Percentiles rank a stretch among this genome's conserved stretches.
Evolutionary conservation across 345 rosid species (phyloP).

Genomic region (Isatis tinctoria): DNA sequence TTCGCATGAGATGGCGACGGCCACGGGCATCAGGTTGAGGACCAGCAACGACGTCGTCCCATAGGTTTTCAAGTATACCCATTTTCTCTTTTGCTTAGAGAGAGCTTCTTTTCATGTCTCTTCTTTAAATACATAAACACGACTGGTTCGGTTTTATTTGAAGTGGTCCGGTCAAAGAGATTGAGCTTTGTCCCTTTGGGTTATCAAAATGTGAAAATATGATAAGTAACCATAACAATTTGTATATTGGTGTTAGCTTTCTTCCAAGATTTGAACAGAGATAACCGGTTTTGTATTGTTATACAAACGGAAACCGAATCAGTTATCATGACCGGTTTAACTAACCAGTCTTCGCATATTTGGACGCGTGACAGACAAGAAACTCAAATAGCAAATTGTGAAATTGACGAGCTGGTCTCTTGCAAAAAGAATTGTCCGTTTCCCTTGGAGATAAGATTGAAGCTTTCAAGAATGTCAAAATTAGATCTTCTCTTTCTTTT

Average conservation of each 20-base stretch:
- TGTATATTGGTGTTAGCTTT: background rate
- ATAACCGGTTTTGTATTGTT: background rate
- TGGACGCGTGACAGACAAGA: background rate
- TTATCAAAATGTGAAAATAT: background rate
- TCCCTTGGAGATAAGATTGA: slow-evolving; percentile 14
- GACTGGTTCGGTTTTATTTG: slow-evolving; percentile 10
- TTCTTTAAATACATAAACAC: slow-evolving; percentile 20
- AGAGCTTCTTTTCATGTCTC: background rate
- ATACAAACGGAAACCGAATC: background rate
- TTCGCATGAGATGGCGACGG: slow-evolving; percentile 68
- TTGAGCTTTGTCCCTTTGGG: too few relatives aligned
- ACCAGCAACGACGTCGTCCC: slow-evolving; percentile 93
- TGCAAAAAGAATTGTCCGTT: slow-evolving; percentile 22
- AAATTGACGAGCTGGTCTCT: slow-evolving; percentile 9
- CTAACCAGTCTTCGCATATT: background rate
- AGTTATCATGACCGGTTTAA: background rate
- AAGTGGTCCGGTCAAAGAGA: background rate
- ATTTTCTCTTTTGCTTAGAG: slow-evolving; percentile 16
- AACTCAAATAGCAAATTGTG: background rate
- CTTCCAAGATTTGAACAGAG: background rate
- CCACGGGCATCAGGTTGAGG: slow-evolving; percentile 86
- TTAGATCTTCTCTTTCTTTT: too few relatives aligned
- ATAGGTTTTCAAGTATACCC: slow-evolving; percentile 36
- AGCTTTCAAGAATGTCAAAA: slow-evolving; percentile 1
- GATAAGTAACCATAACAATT: background rate